A percentile compares a stretch with the other conserved stretches of the same genome.
These are phyloP conservation scores for Pelargonium myrrhifolium DNA, from an alignment of 441 rosid species.

Conservation along the genomic window DNA sequence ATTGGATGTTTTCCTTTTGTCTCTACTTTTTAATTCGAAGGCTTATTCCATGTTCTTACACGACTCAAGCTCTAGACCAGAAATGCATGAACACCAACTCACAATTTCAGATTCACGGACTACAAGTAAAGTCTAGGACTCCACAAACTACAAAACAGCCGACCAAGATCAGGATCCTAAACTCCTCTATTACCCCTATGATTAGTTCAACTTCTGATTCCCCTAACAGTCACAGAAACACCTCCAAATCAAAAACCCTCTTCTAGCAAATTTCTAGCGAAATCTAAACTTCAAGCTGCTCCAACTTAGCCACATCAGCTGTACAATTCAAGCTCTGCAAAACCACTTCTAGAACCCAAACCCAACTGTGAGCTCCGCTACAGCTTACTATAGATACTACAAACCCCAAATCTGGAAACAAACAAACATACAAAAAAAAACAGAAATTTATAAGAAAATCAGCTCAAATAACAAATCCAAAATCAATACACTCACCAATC, in stretches of 20 bases:
- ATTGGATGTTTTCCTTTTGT: constrained; percentile 21
- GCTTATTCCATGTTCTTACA: constrained; percentile 20
- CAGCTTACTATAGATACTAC: constrained; percentile 26
- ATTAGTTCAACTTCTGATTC: constrained; percentile 9
- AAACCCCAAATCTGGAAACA: constrained; percentile 32
- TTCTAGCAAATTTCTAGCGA: not conserved
- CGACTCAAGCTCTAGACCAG: constrained; percentile 10
- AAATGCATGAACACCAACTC: constrained; percentile 4
- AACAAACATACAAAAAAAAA: not conserved
- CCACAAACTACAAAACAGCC: constrained; percentile 11
- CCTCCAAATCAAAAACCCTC: constrained; percentile 12
- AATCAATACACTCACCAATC: not conserved
- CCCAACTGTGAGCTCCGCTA: constrained; percentile 19
- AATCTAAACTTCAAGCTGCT: not conserved
- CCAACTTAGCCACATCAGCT: not conserved
- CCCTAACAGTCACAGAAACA: constrained; percentile 10
- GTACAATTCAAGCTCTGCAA: constrained; percentile 14
- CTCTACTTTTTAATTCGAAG: constrained; percentile 17
- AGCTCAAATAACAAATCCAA: constrained; percentile 11
- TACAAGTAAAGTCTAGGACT: constrained; percentile 14
- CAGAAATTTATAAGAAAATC: not conserved
- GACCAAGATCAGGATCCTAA: constrained; percentile 16
- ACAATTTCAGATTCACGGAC: not conserved
- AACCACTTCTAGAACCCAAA: constrained; percentile 17
- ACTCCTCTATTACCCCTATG: not conserved